Percentiles rank a stretch among this genome's conserved stretches.
phyloP scores from a whole-genome alignment of 345 rosid genomes.

The Arabidopsis suecica region DNA sequence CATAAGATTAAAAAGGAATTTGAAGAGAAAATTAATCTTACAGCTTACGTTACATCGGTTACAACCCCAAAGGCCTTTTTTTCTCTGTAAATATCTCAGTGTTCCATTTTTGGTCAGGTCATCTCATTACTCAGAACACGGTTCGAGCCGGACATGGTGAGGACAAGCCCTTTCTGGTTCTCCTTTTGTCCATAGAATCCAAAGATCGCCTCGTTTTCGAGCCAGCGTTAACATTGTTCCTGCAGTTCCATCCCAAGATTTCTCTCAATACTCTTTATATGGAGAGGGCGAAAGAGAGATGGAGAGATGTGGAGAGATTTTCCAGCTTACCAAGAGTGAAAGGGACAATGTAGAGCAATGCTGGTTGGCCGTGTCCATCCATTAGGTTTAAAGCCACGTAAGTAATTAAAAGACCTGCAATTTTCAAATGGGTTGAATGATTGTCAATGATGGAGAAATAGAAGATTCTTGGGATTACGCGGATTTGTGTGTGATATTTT shows the following conservation, averaged over 20 bases:
- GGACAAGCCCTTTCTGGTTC: conserved; percentile 82
- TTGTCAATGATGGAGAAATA: conserved; percentile 3
- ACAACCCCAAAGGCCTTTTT: conserved; percentile 32
- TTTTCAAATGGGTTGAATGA: conserved; percentile 26
- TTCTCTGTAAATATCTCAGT: neutral
- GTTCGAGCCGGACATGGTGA: conserved; percentile 56
- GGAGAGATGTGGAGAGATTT: neutral
- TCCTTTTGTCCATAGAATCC: conserved; percentile 80
- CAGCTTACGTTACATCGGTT: conserved; percentile 38
- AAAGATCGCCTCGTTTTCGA: conserved; percentile 73
- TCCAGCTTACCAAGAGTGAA: conserved; percentile 77
- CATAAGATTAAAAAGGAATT: conserved; percentile 8
- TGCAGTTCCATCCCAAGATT: conserved; percentile 38
- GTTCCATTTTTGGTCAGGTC: conserved; percentile 27
- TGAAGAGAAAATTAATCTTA: conserved; percentile 26
- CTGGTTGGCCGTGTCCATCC: conserved; percentile 99
- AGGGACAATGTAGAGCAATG: conserved; percentile 91
- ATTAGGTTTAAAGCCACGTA: conserved; percentile 90
- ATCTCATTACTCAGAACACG: conserved; percentile 38
- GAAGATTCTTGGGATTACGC: neutral
- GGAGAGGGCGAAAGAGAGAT: neutral
- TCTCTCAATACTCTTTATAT: conserved; percentile 1
- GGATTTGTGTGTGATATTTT: conserved; percentile 26
- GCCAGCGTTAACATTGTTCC: conserved; percentile 80
- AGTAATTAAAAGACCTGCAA: conserved; percentile 87